Base-by-base conservation (phyloP, 257 asterid species). In the Gardenia jasminoides region DNA sequence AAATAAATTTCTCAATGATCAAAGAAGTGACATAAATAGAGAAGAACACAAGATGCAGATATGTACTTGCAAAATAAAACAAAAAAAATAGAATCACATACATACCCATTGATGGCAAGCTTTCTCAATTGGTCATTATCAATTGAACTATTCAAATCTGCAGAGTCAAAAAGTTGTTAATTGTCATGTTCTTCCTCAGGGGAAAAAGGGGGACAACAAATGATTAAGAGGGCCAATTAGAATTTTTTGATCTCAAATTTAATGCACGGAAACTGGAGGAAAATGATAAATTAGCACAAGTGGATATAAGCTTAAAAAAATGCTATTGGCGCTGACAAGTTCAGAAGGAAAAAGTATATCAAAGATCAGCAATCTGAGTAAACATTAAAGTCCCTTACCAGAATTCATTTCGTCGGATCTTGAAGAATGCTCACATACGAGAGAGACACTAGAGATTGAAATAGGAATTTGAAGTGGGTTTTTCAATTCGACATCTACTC, bases 391-490 rank as follows among this genome's bases (percentile, higher is more conserved):
- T 72, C 77, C 74, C 78, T 24, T 89, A 93, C 99, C 93, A 82
- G 93, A 67, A 76, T 80, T 88, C 22, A 82, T 78, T 79, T 84
- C 89, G 79, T 85, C 90, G 70, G 83, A 54, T 64, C 77, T 80
- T 78, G 85, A 77, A 75, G 92, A 86, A 85, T 92, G 97, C 88
- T 92, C 91, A 82, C 98, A 93, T 81, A 92, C 83, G 76, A 96
- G 87, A 71, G 96, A 86, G 83, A 90, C 83, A 78, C 88, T 87
- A 83, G 99, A 88, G 79, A 96, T 77, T 26, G 97, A 86, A 79
- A 96, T 80, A 81, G 98, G 95, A 83, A 96, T 91, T 89, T 89
- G 97, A 83, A 96, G 97, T 76, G 99, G 99, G 85, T 96, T 96
- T 82, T 80, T 89, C 78, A 96, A 91, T 85, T 86, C 91, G 82